phyloP scores from a whole-genome alignment of 1,139 yeast genomes.

The Yamadazyma atmosphaerica region DNA sequence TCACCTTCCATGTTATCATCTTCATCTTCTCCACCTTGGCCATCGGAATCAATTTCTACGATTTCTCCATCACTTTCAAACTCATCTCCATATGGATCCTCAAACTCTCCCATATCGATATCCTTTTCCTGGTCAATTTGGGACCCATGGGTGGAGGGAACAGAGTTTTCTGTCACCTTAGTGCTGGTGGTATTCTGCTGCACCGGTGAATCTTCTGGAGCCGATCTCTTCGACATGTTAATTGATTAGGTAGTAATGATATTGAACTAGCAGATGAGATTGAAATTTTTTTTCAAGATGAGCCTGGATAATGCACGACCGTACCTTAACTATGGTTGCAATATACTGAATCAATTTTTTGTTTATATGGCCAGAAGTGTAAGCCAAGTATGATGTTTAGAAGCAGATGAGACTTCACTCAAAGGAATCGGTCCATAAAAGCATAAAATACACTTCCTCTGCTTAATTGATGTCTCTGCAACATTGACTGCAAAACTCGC shows the following conservation, averaged over 20 bases:
- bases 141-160: slow-evolving; percentile 28
- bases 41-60: slow-evolving; percentile 71
- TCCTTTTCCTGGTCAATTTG: slow-evolving; percentile 24
- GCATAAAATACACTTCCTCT: no score
- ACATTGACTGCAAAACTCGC: not conserved
- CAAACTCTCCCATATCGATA: slow-evolving; percentile 84
- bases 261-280: no score
- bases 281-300: not conserved
- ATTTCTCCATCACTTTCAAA: slow-evolving; percentile 92
- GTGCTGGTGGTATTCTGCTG: slow-evolving; percentile 21
- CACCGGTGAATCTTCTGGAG: slow-evolving; percentile 36
- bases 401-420: no score
- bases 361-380: not conserved
- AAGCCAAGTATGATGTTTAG: no score
- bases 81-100: slow-evolving; percentile 94
- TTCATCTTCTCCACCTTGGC: slow-evolving; percentile 58
- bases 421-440: no score
- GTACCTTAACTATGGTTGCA: no score
- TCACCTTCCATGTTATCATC: slow-evolving; percentile 39
- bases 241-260: no score
- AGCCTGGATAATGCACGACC: not conserved
- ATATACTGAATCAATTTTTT: no score
- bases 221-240: slow-evolving; percentile 73
- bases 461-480: no score
- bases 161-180: slow-evolving; percentile 18